Conservation (phyloP, 768 basidiomycete species). For the Tylopilus rubrobrunneus region DNA sequence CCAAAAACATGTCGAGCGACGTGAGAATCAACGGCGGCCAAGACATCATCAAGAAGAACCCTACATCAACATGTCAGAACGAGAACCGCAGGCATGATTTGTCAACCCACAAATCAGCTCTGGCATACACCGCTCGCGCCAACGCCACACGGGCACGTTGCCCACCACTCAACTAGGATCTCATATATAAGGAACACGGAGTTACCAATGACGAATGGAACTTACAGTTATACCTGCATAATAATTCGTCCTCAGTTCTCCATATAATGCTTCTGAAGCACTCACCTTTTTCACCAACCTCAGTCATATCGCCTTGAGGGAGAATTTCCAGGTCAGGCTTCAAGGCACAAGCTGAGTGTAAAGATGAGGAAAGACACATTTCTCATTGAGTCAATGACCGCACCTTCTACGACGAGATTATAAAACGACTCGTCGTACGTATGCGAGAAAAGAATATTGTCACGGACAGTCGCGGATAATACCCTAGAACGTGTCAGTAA, state of each 20-base stretch:
- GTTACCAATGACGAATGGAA: conserved; percentile 1
- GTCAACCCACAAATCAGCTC: conserved; percentile 73
- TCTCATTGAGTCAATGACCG: background rate
- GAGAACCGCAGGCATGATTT: fast-evolving
- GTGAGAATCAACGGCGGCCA: conserved; percentile 84
- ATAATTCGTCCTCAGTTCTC: background rate
- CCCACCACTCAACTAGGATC: conserved; percentile 66
- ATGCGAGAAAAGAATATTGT: conserved; percentile 92
- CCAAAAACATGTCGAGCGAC: conserved; percentile 85
- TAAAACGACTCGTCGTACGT: conserved; percentile 85
- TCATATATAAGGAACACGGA: conserved; percentile 16
- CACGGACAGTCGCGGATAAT: conserved; percentile 78
- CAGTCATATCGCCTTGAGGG: conserved; percentile 77
- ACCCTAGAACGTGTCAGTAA: conserved; percentile 37
- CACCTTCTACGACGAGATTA: conserved; percentile 74
- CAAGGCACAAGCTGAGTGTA: conserved; percentile 71
- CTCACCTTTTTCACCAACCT: conserved; percentile 81
- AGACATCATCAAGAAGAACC: conserved; percentile 83
- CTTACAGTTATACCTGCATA: conserved; percentile 53
- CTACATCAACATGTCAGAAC: conserved; percentile 29
- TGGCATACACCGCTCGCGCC: conserved; percentile 82
- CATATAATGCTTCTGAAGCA: background rate
- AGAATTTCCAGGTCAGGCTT: conserved; percentile 75
- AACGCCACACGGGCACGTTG: conserved; percentile 81
- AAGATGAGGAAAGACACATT: background rate